Evolutionary conservation across 2,329 filamentous ascomycete species (phyloP).

Genomic region (Elsinoe batatas): DNA sequence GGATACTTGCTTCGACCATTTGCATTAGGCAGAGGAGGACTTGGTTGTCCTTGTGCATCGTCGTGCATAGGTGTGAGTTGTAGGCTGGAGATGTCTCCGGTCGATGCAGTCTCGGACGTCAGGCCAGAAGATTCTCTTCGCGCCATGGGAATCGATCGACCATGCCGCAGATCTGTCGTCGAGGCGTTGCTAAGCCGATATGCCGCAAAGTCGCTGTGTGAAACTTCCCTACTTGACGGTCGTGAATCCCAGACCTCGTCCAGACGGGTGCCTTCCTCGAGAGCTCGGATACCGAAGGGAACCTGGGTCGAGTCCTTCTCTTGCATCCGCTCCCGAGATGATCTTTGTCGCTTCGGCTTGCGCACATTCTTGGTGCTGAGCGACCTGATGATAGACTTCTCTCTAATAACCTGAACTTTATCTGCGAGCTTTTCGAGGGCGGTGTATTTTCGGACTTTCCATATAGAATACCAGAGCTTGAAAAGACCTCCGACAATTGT

Average conservation of each 20-base stretch:
- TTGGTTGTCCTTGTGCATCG: not conserved
- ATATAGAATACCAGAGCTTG: slow-evolving; percentile 47
- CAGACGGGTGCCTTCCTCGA: slow-evolving; percentile 72
- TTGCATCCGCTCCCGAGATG: slow-evolving; percentile 19
- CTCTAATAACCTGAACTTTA: slow-evolving; percentile 14
- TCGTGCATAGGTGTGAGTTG: not conserved
- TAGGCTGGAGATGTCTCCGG: not conserved
- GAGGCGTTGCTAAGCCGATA: slow-evolving; percentile 23
- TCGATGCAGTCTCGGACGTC: not conserved
- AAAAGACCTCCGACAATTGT: slow-evolving; percentile 59
- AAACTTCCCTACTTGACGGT: slow-evolving; percentile 21
- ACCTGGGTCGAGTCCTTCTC: slow-evolving; percentile 45
- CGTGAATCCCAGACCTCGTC: slow-evolving; percentile 56
- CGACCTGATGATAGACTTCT: slow-evolving; percentile 17
- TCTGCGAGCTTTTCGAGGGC: slow-evolving; percentile 17
- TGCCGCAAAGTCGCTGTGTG: slow-evolving; percentile 25
- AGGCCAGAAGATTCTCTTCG: not conserved
- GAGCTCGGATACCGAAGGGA: slow-evolving; percentile 76
- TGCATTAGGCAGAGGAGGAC: slow-evolving; percentile 13
- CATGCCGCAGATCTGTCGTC: slow-evolving; percentile 18
- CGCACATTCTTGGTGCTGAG: slow-evolving; percentile 22
- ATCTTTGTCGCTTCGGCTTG: slow-evolving; percentile 16
- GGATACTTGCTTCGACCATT: slow-evolving; percentile 23
- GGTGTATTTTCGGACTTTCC: slow-evolving; percentile 34
- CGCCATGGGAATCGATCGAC: slow-evolving; percentile 6